Base-by-base conservation (phyloP, 441 rosid species). In the Brassica hybrid region DNA sequence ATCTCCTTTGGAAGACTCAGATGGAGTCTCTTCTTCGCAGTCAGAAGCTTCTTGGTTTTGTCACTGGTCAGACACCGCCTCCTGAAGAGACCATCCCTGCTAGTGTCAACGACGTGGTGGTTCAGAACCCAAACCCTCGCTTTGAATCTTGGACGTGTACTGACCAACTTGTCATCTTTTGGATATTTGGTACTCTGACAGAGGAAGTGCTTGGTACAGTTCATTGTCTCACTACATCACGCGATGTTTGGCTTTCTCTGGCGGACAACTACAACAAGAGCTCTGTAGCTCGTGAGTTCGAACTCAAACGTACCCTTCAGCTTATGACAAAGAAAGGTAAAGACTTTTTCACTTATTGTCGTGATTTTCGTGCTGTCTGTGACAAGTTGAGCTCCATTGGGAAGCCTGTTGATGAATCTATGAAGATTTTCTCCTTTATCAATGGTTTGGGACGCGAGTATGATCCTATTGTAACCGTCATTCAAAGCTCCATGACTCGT, bases 321-420 rank as follows among this genome's bases (percentile, higher is more conserved):
- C 17, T 50, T 1, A 5, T 50, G 6, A 4, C 56, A 0, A 50
- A 14, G 0, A 1, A 2, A 5, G 56, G 18, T n/a, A 50, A 6
- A 1, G 56, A 7, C 0, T 36, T 57, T 0, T 0, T 0, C 0
- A 0, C 0, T 0, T 57, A 57, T 0, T 19, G 2, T 34, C 18
- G 5, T 0, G 8, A 56, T 5, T 56, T 69, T 7, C 34, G 21
- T 34, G 3, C 18, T n/a, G 1, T 14, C 9, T 50, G 56, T 50
- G 56, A 45, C 14, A 12, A 12, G 14, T 3, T 45, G 0, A 45
- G 52, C 14, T 45, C 14, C 5, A 45, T 45, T 45, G 52, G 52
- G 2, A 45, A 12, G 6, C 52, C 52, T 12, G 5, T 45, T 3
- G 52, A 12, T 0, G 52, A 12, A 1, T 45, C 52, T 0, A 45